phyloP scores from a whole-genome alignment of 2,329 filamentous ascomycete species.

The Microascus cirrosus region DNA sequence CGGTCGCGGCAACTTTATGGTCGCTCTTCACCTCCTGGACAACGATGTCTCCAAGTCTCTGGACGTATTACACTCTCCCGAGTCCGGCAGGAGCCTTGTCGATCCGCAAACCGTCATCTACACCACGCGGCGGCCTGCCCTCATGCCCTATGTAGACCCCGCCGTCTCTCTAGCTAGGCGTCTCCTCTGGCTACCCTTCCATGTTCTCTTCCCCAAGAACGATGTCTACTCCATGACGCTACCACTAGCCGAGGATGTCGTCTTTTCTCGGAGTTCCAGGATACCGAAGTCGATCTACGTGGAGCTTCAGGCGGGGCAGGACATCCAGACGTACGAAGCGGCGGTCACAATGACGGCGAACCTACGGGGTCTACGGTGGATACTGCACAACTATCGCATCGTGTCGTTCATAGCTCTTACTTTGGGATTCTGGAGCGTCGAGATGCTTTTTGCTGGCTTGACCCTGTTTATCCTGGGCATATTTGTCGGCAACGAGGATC shows the following conservation, averaged over 20 bases:
- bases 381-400: slow-evolving; percentile 79
- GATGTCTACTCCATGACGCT: slow-evolving; percentile 56
- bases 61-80: slow-evolving; percentile 8
- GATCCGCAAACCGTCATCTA: slow-evolving; percentile 36
- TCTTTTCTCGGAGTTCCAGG: slow-evolving; percentile 38
- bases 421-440: slow-evolving; percentile 63
- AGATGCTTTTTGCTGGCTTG: slow-evolving; percentile 54
- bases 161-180: slow-evolving; percentile 52
- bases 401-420: slow-evolving; percentile 59
- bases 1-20: slow-evolving; percentile 85
- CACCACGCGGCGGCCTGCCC: slow-evolving; percentile 59
- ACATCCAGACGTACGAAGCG: slow-evolving; percentile 66
- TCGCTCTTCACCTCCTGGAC: slow-evolving; percentile 61
- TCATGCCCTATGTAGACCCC: slow-evolving; percentile 69
- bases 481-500: slow-evolving; percentile 4
- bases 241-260: slow-evolving; percentile 60
- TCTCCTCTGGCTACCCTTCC: slow-evolving; percentile 54
- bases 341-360: slow-evolving; percentile 60
- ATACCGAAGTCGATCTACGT: slow-evolving; percentile 36
- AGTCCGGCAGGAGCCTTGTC: slow-evolving; percentile 17
- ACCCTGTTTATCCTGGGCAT: slow-evolving; percentile 46
- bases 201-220: slow-evolving; percentile 47
- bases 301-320: slow-evolving; percentile 58
- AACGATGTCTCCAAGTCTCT: slow-evolving; percentile 13
- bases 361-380: slow-evolving; percentile 65